Evolutionary conservation across 2,329 filamentous ascomycete genomes (phyloP).

Genomic region (Aureobasidium sp.): DNA sequence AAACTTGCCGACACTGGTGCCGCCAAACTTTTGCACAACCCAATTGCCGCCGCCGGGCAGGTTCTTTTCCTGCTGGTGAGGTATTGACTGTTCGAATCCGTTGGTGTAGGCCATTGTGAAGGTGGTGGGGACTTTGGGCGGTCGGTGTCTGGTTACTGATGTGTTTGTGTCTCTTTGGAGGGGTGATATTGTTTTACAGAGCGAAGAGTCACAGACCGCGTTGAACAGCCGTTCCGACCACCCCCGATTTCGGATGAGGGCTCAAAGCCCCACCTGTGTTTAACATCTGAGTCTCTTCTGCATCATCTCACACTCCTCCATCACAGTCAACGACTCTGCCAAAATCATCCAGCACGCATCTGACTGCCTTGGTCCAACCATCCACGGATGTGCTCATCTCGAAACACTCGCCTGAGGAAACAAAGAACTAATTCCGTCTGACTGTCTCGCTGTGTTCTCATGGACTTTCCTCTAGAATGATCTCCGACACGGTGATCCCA

Average conservation of each 20-base stretch:
- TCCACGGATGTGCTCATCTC: no score
- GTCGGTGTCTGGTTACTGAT: not conserved
- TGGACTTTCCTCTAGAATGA: no score
- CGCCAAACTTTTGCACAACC: conserved; percentile 93
- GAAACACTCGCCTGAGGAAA: not conserved
- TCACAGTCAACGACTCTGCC: not conserved
- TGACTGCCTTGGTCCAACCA: no score
- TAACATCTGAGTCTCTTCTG: not conserved
- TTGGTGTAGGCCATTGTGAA: conserved; percentile 20
- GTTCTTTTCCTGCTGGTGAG: conserved; percentile 39
- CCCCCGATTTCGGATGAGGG: conserved; percentile 2
- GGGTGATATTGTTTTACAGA: not conserved
- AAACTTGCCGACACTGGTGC: conserved; percentile 93
- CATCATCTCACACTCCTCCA: not conserved
- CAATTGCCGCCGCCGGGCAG: conserved; percentile 50
- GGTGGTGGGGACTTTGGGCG: not conserved
- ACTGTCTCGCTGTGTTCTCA: not conserved
- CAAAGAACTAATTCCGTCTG: not conserved
- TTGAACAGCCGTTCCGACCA: not conserved
- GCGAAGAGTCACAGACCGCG: not conserved
- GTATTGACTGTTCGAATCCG: conserved; percentile 29
- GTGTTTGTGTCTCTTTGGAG: not conserved
- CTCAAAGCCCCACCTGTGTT: not conserved
- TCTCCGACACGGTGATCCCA: no score
- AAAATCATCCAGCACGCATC: not conserved